phyloP scores from a whole-genome alignment of 2,329 filamentous ascomycete genomes.

The Alternaria burnsii region DNA sequence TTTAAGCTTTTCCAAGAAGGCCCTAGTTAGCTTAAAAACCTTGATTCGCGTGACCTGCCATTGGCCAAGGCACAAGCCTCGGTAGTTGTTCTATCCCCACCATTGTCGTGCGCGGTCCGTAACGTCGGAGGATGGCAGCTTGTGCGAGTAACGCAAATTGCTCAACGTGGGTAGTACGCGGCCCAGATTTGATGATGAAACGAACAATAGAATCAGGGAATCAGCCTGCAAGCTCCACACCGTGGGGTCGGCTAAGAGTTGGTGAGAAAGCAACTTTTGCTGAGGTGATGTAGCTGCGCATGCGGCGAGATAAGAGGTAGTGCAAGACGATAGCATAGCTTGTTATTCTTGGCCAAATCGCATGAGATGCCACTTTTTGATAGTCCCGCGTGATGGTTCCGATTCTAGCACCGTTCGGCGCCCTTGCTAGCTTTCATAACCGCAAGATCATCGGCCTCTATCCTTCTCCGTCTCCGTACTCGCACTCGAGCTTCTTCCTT shows the following conservation, averaged over 20 bases:
- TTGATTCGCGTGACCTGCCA: conserved; percentile 3
- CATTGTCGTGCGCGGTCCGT: conserved; percentile 5
- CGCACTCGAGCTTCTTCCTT: not conserved
- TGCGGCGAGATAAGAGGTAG: not conserved
- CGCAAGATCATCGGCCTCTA: not conserved
- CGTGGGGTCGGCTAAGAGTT: not conserved
- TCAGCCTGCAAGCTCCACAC: conserved; percentile 1
- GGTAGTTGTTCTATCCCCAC: conserved; percentile 10
- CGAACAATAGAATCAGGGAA: not conserved
- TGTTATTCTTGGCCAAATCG: conserved; percentile 5
- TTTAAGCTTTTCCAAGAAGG: conserved; percentile 19
- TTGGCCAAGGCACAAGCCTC: conserved; percentile 9
- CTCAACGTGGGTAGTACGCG: not conserved
- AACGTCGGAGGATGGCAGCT: conserved; percentile 8
- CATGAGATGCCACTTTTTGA: not conserved
- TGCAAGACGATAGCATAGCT: not conserved
- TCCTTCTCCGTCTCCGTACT: not conserved
- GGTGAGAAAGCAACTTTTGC: not conserved
- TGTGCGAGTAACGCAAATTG: conserved; percentile 9
- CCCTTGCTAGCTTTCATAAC: conserved; percentile 9
- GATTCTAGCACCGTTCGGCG: not conserved
- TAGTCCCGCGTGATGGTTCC: not conserved
- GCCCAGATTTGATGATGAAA: conserved; percentile 3
- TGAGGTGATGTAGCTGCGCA: not conserved
- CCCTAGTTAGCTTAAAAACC: conserved; percentile 18